Evolutionary conservation across 768 basidiomycete species (phyloP).

Genomic region (Epithele typhae): DNA sequence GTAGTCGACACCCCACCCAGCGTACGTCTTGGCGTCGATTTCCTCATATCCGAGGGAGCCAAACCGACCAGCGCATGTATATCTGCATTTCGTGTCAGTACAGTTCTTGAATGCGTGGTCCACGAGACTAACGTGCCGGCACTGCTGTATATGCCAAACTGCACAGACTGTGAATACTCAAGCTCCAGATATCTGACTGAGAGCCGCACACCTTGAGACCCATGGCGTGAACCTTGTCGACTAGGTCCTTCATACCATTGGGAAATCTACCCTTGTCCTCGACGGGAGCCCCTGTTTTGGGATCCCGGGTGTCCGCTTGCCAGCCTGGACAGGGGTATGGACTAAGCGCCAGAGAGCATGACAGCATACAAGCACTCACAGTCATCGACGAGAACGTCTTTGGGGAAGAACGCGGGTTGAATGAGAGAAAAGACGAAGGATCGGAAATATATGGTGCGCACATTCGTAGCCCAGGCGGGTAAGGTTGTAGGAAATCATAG

Average conservation of each 20-base stretch:
- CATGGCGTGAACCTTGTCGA: conserved; percentile 30
- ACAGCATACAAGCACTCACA: conserved; percentile 26
- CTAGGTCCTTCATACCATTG: conserved; percentile 25
- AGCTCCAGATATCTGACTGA: no score
- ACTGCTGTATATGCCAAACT: conserved; percentile 34
- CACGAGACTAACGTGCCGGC: conserved; percentile 26
- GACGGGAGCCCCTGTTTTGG: conserved; percentile 27
- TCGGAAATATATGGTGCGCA: conserved; percentile 16
- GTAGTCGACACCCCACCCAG: conserved; percentile 35
- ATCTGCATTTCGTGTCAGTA: no score
- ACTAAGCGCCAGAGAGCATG: not conserved
- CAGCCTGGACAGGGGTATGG: conserved; percentile 21
- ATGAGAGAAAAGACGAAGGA: not conserved
- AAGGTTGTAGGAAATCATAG: conserved; percentile 28
- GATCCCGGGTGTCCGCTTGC: conserved; percentile 27
- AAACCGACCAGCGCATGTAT: conserved; percentile 33
- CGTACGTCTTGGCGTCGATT: conserved; percentile 37
- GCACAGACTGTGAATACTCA: not conserved
- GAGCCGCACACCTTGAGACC: conserved; percentile 26
- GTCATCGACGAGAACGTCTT: conserved; percentile 36
- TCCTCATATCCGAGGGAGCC: conserved; percentile 37
- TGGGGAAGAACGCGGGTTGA: not conserved
- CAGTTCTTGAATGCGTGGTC: no score
- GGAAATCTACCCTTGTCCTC: conserved; percentile 29
- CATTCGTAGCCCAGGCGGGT: conserved; percentile 34